These are phyloP conservation scores for Scutellaria barbata DNA, from an alignment of 257 asterid species.

Conservation along the genomic window DNA sequence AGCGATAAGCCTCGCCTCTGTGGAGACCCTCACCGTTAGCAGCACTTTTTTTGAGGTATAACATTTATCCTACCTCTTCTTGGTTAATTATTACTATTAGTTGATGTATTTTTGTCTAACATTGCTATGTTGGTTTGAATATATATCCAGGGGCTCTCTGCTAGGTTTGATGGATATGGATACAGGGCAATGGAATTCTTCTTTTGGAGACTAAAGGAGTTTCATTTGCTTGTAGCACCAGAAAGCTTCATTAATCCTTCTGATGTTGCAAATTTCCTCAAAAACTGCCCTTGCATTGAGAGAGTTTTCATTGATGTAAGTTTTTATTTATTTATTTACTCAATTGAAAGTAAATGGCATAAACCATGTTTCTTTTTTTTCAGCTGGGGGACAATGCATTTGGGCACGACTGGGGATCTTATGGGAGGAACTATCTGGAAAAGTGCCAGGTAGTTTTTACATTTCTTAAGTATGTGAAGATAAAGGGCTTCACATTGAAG, in stretches of 20 bases:
- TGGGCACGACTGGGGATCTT: constrained; percentile 21
- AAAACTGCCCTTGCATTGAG: constrained; percentile 36
- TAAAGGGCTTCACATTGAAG: constrained; percentile 37
- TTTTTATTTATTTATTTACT: not conserved
- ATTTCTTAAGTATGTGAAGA: constrained; percentile 29
- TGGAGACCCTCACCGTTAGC: constrained; percentile 15
- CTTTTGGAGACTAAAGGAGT: constrained; percentile 34
- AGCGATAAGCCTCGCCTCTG: constrained; percentile 5
- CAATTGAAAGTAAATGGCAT: not conserved
- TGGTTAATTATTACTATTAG: no score
- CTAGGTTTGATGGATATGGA: constrained; percentile 5
- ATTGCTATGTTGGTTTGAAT: no score
- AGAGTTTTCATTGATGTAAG: constrained; percentile 37
- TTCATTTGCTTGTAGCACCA: constrained; percentile 35
- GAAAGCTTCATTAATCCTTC: constrained; percentile 42
- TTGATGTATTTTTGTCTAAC: no score
- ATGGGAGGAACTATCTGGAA: constrained; percentile 16
- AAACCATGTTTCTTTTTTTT: not conserved
- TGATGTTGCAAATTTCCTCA: constrained; percentile 40
- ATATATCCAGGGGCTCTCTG: constrained; percentile 34
- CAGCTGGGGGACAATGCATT: constrained; percentile 46
- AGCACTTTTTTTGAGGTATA: constrained; percentile 48
- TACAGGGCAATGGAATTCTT: constrained; percentile 23
- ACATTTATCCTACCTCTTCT: no score
- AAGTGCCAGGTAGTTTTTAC: constrained; percentile 5